Percentiles rank a stretch among this genome's conserved stretches.
These are phyloP conservation scores for Fonsecaea nubica DNA, from an alignment of 2,329 filamentous ascomycete species.

Conservation along the genomic window DNA sequence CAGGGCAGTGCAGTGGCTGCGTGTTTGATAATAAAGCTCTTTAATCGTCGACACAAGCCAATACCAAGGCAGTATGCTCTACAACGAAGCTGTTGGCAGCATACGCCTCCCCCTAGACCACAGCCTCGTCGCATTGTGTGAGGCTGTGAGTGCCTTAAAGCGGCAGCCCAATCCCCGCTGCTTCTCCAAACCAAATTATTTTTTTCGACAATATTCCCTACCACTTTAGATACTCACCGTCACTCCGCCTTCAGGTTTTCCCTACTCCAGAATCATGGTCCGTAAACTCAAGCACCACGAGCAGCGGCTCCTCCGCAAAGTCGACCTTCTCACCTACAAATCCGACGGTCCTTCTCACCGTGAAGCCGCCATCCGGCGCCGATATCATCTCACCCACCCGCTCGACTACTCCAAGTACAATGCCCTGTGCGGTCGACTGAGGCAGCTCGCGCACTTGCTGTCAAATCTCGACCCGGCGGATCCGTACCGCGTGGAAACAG, in stretches of 20 bases:
- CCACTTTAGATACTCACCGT: background rate
- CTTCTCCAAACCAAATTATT: conserved; percentile 2
- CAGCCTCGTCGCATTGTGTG: background rate
- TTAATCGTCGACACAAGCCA: background rate
- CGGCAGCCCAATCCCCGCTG: background rate
- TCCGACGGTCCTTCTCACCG: conserved; percentile 80
- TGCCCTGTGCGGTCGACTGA: conserved; percentile 76
- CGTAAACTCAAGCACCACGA: conserved; percentile 97
- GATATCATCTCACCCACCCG: conserved; percentile 90
- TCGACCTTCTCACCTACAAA: conserved; percentile 95
- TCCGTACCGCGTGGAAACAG: conserved; percentile 79
- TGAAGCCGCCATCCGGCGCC: conserved; percentile 76
- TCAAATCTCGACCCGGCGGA: conserved; percentile 80
- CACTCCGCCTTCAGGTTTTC: background rate
- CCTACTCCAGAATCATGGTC: conserved; percentile 70
- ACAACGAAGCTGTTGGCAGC: background rate
- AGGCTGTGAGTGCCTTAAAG: background rate
- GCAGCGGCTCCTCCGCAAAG: conserved; percentile 87
- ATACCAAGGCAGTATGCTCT: background rate
- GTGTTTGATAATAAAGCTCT: background rate
- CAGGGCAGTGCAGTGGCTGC: too few relatives aligned
- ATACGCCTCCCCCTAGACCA: background rate
- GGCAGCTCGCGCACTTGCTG: conserved; percentile 87
- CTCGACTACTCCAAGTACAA: conserved; percentile 79
- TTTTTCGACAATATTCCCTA: background rate